phyloP scores from a whole-genome alignment of 2,329 filamentous ascomycete species.

The Claviceps pazoutovae region DNA sequence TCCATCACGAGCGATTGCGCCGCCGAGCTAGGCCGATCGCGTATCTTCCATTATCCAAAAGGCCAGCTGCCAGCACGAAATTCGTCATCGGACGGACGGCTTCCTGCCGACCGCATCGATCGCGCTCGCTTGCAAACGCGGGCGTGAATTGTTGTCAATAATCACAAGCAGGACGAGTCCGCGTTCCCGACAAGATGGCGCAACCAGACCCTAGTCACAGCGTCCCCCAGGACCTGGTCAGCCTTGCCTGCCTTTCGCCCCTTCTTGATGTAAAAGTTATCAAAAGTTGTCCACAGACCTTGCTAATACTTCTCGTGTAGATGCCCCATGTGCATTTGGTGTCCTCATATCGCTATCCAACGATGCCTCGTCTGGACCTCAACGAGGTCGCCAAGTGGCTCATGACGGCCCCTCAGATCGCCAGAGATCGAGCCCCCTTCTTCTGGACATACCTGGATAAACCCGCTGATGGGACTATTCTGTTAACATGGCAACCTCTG shows the following conservation, averaged over 20 bases:
- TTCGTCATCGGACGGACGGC: not conserved
- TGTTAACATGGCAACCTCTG: constrained; percentile 80
- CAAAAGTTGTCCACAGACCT: constrained; percentile 7
- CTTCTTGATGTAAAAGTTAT: not conserved
- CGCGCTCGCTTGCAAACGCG: not conserved
- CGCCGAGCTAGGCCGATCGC: constrained; percentile 2
- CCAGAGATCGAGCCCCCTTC: constrained; percentile 73
- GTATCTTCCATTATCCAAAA: not conserved
- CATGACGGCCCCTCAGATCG: constrained; percentile 68
- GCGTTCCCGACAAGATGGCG: constrained; percentile 19
- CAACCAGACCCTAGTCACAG: constrained; percentile 28
- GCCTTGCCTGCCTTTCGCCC: constrained; percentile 7
- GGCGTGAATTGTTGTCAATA: not conserved
- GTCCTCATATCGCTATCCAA: constrained; percentile 69
- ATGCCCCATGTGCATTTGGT: constrained; percentile 82
- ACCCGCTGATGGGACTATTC: constrained; percentile 66
- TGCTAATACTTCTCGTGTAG: constrained; percentile 27
- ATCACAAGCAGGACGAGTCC: not conserved
- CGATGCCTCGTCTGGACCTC: constrained; percentile 54
- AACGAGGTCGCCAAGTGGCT: constrained; percentile 75
- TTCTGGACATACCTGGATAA: constrained; percentile 85
- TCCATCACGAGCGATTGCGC: constrained; percentile 7
- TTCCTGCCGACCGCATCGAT: not conserved
- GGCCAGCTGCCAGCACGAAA: not conserved
- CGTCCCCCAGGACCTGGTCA: constrained; percentile 28